Evolutionary conservation across 1,284 basidiomycete species (phyloP), one percentile per base, ranked within the genome.

Genomic region (Papiliotrema fonsecae): DNA sequence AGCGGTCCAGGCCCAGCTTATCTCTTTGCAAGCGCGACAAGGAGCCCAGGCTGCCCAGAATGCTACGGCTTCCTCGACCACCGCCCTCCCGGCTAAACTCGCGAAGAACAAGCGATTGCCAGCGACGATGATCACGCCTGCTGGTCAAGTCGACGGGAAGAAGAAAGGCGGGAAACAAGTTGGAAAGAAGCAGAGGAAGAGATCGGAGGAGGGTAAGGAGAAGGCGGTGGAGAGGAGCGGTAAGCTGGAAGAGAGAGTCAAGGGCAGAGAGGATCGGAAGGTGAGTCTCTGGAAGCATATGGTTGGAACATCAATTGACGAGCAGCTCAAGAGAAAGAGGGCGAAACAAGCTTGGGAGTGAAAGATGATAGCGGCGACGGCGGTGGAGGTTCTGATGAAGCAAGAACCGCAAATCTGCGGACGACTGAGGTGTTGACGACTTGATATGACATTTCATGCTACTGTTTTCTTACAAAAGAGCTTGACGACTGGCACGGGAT

Each of bases 271-370:
- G 55, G 69, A 69, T 26, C 55, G 60, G 48, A 65, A 69, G 60
- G 69, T 69, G 55, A 47, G 65, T 64, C 16, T 14, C 14, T n/a
- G 6, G 13, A 45, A n/a, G n/a, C 45, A 47, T 31, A 13, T 25
- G 34, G 14, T 10, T n/a, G 13, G 9, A 26, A 16, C 4, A 32
- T 6, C 11, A 25, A 41, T 51, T 38, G 46, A 14, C 6, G 3
- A 22, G 7, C 48, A 71, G 69, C 60, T 59, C 13, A 71, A 69
- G 55, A 44, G 69, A 22, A 56, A 66, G 42, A 52, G 66, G 47
- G 69, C 69, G 13, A 71, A 71, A 62, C 62, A 61, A 37, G 69
- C 69, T 37, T 71, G 69, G 69, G 69, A 71, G 45, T 71, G 43
- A 47, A 14, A 6, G 13, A 14, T 14, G 27, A 14, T 3, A 6